Evolutionary conservation across 73 alveolate species (phyloP).

Genomic region (Symbiodinium pilosum): DNA sequence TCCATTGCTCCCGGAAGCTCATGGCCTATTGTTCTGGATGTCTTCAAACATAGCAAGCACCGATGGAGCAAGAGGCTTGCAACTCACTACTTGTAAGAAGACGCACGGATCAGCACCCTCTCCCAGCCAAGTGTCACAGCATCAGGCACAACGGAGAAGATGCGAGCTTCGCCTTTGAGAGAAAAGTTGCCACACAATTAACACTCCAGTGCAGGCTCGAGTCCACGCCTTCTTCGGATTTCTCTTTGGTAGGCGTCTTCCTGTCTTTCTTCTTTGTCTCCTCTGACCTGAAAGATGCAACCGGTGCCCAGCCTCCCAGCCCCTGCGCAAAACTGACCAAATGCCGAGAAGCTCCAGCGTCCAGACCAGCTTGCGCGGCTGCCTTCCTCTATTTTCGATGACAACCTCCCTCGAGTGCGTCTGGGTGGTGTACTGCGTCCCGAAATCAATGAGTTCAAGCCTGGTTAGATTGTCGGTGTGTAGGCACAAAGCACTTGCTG

Average conservation of each 20-base stretch:
- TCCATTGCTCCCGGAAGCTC: slow-evolving; percentile 95
- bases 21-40: no score
- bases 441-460: slow-evolving; percentile 99
- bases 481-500: no score
- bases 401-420: slow-evolving; percentile 98
- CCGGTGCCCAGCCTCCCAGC: background rate
- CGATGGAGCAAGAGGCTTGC: background rate
- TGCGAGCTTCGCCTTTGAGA: slow-evolving; percentile 97
- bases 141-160: slow-evolving; percentile 98
- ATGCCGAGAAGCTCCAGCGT: slow-evolving; percentile 95
- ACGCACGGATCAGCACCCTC: slow-evolving; percentile 96
- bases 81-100: no score
- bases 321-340: background rate
- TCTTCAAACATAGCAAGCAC: background rate
- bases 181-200: slow-evolving; percentile 27
- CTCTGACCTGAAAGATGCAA: background rate
- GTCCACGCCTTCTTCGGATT: slow-evolving; percentile 79
- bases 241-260: slow-evolving; percentile 96
- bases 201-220: slow-evolving; percentile 80
- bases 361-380: slow-evolving; percentile 99
- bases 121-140: slow-evolving; percentile 96
- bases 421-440: slow-evolving; percentile 99
- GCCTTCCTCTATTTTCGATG: slow-evolving; percentile 99
- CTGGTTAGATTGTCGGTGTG: no score
- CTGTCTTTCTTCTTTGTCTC: slow-evolving; percentile 5